phyloP scores from a whole-genome alignment of 2,329 filamentous ascomycete species.

The Cladophialophora carrionii region DNA sequence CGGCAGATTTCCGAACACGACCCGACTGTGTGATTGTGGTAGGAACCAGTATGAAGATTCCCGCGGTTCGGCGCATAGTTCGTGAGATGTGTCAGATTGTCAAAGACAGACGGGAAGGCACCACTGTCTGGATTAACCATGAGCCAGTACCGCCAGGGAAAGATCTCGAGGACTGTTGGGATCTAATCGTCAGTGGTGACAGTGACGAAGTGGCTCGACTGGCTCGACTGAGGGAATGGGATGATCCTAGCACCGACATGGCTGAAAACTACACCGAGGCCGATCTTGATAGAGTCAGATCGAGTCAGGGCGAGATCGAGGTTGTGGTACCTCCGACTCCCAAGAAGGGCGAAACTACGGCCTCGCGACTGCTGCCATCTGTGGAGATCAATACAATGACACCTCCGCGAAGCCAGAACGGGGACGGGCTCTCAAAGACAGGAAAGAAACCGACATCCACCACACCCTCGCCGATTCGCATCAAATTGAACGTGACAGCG shows the following conservation, averaged over 20 bases:
- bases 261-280: slow-evolving; percentile 51
- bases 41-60: slow-evolving; percentile 92
- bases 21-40: slow-evolving; percentile 94
- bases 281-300: slow-evolving; percentile 50
- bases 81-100: slow-evolving; percentile 88
- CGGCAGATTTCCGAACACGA: slow-evolving; percentile 78
- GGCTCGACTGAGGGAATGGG: slow-evolving; percentile 64
- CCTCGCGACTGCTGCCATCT: slow-evolving; percentile 19
- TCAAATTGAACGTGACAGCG: slow-evolving; percentile 33
- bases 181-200: slow-evolving; percentile 82
- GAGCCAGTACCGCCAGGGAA: slow-evolving; percentile 79
- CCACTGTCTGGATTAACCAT: slow-evolving; percentile 93
- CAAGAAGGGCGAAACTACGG: slow-evolving; percentile 43
- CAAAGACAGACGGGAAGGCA: slow-evolving; percentile 77
- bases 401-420: slow-evolving; percentile 48
- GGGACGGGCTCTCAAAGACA: slow-evolving; percentile 22
- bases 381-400: slow-evolving; percentile 41
- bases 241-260: slow-evolving; percentile 52
- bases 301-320: slow-evolving; percentile 44
- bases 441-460: slow-evolving; percentile 1
- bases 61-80: slow-evolving; percentile 84
- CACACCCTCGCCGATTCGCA: slow-evolving; percentile 22
- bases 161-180: slow-evolving; percentile 91
- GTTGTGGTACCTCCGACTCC: slow-evolving; percentile 47
- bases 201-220: slow-evolving; percentile 84